Percentiles rank a stretch among this genome's conserved stretches.
Evolutionary conservation across 2,329 filamentous ascomycete species (phyloP).

Genomic region (Cordyceps cicadae): DNA sequence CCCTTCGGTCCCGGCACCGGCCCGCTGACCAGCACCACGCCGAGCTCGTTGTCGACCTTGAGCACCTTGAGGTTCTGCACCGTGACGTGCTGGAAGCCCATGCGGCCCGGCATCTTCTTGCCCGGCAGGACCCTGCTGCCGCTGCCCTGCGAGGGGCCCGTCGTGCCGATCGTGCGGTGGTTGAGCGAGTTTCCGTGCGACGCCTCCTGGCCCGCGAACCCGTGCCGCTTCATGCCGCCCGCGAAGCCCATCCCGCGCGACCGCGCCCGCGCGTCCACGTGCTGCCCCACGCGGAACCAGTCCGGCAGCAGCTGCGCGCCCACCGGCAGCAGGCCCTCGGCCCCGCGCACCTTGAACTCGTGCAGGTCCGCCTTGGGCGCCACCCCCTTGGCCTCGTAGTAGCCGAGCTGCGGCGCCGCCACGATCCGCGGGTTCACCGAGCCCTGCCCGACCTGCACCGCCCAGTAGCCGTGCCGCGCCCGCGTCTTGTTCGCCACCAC

Average conservation of each 20-base stretch:
- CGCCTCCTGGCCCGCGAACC: slow-evolving; percentile 79
- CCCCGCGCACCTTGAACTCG: slow-evolving; percentile 77
- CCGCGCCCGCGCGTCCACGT: slow-evolving; percentile 73
- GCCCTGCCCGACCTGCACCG: slow-evolving; percentile 81
- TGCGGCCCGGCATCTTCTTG: slow-evolving; percentile 95
- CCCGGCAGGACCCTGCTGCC: slow-evolving; percentile 89
- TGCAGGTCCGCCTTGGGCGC: slow-evolving; percentile 75
- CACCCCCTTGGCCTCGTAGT: slow-evolving; percentile 75
- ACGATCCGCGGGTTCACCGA: slow-evolving; percentile 66
- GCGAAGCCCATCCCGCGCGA: slow-evolving; percentile 87
- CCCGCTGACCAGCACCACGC: slow-evolving; percentile 81
- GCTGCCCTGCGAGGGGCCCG: slow-evolving; percentile 81
- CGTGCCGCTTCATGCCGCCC: slow-evolving; percentile 96
- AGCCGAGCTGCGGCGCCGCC: slow-evolving; percentile 74
- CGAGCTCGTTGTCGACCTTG: slow-evolving; percentile 78
- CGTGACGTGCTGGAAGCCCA: slow-evolving; percentile 85
- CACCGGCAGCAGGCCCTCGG: slow-evolving; percentile 64
- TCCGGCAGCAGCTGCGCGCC: slow-evolving; percentile 72
- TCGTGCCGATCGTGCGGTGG: slow-evolving; percentile 85
- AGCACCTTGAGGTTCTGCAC: slow-evolving; percentile 86
- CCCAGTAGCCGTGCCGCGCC: slow-evolving; percentile 79
- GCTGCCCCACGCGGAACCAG: slow-evolving; percentile 88
- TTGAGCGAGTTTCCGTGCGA: slow-evolving; percentile 94
- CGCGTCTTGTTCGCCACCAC: slow-evolving; percentile 81
- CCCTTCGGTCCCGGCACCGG: slow-evolving; percentile 83